phyloP scores from a whole-genome alignment of 2,329 filamentous ascomycete species.

The Arthrobotrys megalospora region DNA sequence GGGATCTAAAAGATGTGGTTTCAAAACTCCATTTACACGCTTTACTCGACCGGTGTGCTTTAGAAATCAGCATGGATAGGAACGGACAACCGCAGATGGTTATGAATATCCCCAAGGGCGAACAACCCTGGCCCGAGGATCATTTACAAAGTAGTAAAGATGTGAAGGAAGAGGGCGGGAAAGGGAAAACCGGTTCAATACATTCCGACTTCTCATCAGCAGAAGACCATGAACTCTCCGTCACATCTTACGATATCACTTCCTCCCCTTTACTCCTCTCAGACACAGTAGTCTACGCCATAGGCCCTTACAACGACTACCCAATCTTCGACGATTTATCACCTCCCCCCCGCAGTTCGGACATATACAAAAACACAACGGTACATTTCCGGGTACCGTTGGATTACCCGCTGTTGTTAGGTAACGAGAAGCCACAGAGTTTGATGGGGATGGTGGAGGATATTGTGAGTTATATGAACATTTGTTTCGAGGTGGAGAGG shows the following conservation, averaged over 20 bases:
- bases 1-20: neutral
- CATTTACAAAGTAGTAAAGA: neutral
- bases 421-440: conserved; percentile 43
- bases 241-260: conserved; percentile 28
- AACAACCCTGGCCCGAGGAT: neutral
- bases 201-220: conserved; percentile 9
- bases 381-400: conserved; percentile 26
- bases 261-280: conserved; percentile 23
- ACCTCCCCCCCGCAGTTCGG: conserved; percentile 6
- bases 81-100: neutral
- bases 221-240: conserved; percentile 1
- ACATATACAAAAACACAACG: conserved; percentile 22
- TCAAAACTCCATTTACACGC: conserved; percentile 25
- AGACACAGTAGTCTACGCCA: conserved; percentile 37
- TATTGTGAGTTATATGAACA: conserved; percentile 30
- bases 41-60: conserved; percentile 17
- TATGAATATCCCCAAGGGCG: conserved; percentile 33
- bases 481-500: conserved; percentile 26
- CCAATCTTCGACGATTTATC: conserved; percentile 41
- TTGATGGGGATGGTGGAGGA: conserved; percentile 40
- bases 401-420: conserved; percentile 32
- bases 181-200: neutral
- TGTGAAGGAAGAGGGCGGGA: neutral
- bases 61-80: conserved; percentile 22
- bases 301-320: conserved; percentile 21